A percentile compares a stretch with the other conserved stretches of the same genome.
Conservation (phyloP, 176 grass and related monocot genomes). For the Ensete ventricosum region DNA sequence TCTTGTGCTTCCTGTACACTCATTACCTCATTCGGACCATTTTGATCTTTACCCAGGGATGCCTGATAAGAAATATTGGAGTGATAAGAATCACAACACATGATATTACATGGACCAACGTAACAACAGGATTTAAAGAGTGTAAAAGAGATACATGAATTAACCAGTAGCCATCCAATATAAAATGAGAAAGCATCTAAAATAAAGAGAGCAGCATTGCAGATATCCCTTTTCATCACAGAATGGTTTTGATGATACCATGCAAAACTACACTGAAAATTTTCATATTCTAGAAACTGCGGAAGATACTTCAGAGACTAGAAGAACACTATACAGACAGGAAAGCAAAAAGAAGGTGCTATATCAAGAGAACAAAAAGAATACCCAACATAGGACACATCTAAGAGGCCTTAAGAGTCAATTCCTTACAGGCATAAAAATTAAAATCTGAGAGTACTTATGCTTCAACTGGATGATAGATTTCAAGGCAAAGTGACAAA, state of each 20-base stretch:
- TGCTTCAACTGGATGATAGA: no score
- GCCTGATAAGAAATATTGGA: constrained; percentile 26
- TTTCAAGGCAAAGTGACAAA: no score
- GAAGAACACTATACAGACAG: neutral
- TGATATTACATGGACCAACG: neutral
- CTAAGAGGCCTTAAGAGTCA: no score
- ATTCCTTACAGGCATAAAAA: no score
- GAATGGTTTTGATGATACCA: neutral
- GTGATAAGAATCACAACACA: neutral
- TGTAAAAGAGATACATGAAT: neutral
- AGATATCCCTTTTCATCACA: neutral
- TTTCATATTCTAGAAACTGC: neutral
- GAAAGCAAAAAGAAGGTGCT: neutral
- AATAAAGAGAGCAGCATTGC: neutral
- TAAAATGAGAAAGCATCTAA: neutral
- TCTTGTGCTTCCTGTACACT: constrained; percentile 87
- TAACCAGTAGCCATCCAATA: neutral
- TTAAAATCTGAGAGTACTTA: no score
- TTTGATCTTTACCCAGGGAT: constrained; percentile 41
- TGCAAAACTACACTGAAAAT: neutral
- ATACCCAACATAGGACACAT: no score
- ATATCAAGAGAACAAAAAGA: no score
- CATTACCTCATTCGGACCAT: constrained; percentile 32
- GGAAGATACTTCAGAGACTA: neutral
- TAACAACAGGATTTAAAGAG: neutral